phyloP scores from a whole-genome alignment of 2,329 filamentous ascomycete genomes.

The Rutstroemia sp. region DNA sequence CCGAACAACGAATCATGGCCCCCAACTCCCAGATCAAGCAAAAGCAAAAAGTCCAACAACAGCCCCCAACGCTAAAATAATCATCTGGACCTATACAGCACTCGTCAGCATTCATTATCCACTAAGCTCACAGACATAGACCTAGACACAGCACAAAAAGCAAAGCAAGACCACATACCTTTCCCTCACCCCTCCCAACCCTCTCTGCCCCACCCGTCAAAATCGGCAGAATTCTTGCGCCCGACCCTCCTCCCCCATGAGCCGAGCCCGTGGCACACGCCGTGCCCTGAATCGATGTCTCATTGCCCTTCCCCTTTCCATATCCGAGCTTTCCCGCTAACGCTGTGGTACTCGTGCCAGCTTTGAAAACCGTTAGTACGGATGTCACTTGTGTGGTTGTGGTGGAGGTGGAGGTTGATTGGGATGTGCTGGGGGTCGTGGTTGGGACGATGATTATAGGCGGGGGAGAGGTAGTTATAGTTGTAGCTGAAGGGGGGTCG shows the following conservation, averaged over 20 bases:
- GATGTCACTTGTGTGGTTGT: background rate
- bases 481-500: background rate
- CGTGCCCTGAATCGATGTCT: no score
- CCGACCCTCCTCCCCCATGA: background rate
- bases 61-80: background rate
- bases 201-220: background rate
- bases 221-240: background rate
- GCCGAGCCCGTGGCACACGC: background rate
- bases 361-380: no score
- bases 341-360: no score
- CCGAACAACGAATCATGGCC: no score
- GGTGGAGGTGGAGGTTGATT: background rate
- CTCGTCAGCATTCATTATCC: background rate
- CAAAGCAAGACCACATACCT: background rate
- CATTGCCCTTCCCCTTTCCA: no score
- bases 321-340: no score
- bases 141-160: background rate
- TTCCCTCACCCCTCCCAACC: background rate
- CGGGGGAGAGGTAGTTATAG: background rate
- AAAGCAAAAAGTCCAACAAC: background rate
- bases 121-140: background rate
- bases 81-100: background rate
- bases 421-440: background rate
- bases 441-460: background rate
- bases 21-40: background rate